Percentiles rank a stretch among this genome's conserved stretches.
phyloP scores from a whole-genome alignment of 1,139 yeast genomes.

The Suhomyces ambrosiae region DNA sequence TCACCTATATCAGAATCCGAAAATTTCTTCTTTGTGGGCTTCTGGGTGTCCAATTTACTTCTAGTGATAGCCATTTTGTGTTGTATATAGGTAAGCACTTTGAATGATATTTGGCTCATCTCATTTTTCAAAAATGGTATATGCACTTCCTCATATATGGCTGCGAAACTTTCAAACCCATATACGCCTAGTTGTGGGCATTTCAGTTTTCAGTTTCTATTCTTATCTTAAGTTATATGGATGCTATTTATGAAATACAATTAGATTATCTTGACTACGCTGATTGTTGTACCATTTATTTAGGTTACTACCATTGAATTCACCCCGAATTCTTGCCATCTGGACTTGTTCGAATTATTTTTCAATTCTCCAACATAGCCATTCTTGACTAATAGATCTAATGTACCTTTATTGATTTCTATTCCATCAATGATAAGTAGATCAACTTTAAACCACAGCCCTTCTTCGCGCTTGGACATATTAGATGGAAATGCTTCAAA shows the following conservation, averaged over 20 bases:
- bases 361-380: constrained; percentile 24
- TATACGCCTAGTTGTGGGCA: too few relatives aligned
- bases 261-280: too few relatives aligned
- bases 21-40: constrained; percentile 23
- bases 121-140: constrained; percentile 5
- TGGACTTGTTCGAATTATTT: constrained; percentile 30
- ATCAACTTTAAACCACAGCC: constrained; percentile 19
- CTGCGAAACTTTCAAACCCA: constrained; percentile 3
- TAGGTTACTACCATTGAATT: constrained; percentile 33
- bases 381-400: constrained; percentile 23
- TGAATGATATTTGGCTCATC: constrained; percentile 6
- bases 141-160: constrained; percentile 5
- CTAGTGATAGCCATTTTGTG: constrained; percentile 23
- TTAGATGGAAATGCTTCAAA: constrained; percentile 22
- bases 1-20: constrained; percentile 18
- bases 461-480: constrained; percentile 2
- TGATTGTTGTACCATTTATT: too few relatives aligned
- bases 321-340: constrained; percentile 43
- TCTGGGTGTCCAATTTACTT: constrained; percentile 15
- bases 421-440: constrained; percentile 38
- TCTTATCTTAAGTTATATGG: too few relatives aligned
- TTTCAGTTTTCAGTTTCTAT: too few relatives aligned
- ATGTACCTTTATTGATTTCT: constrained; percentile 35
- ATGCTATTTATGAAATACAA: too few relatives aligned
- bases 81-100: background rate